A percentile compares a stretch with the other conserved stretches of the same genome.
phyloP scores from a whole-genome alignment of 2,329 filamentous ascomycete species.

The Colletotrichum orchidophilum region DNA sequence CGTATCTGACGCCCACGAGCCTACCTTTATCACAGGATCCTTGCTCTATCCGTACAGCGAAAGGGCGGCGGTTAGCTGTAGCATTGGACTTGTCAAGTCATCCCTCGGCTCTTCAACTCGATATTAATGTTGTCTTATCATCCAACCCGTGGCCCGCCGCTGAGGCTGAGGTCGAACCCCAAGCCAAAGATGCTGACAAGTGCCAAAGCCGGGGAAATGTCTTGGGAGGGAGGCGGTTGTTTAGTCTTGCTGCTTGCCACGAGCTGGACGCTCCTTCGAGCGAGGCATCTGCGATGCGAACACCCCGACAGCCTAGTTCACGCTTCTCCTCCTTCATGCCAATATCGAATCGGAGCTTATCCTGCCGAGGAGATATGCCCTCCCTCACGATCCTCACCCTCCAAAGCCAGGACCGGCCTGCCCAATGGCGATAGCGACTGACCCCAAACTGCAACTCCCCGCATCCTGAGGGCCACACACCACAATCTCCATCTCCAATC shows the following conservation, averaged over 20 bases:
- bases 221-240: not conserved
- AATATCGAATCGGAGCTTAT: slow-evolving; percentile 14
- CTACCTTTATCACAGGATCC: too few relatives aligned
- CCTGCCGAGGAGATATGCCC: not conserved
- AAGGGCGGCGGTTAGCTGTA: not conserved
- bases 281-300: not conserved
- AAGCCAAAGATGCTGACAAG: not conserved
- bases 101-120: not conserved
- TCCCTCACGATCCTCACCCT: not conserved
- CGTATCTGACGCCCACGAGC: not conserved
- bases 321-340: not conserved
- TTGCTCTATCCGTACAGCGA: not conserved
- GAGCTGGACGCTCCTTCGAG: not conserved
- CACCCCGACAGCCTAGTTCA: not conserved
- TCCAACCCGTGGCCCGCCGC: not conserved
- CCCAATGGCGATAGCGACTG: slow-evolving; percentile 13
- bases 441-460: slow-evolving; percentile 26
- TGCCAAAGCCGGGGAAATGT: not conserved
- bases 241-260: not conserved
- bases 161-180: not conserved
- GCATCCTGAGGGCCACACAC: slow-evolving; percentile 29
- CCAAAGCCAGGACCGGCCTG: not conserved
- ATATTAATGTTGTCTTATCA: not conserved
- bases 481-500: slow-evolving; percentile 16
- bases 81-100: not conserved